These are phyloP conservation scores for Bruguiera parviflora DNA, from an alignment of 345 rosid species.

Conservation along the genomic window DNA sequence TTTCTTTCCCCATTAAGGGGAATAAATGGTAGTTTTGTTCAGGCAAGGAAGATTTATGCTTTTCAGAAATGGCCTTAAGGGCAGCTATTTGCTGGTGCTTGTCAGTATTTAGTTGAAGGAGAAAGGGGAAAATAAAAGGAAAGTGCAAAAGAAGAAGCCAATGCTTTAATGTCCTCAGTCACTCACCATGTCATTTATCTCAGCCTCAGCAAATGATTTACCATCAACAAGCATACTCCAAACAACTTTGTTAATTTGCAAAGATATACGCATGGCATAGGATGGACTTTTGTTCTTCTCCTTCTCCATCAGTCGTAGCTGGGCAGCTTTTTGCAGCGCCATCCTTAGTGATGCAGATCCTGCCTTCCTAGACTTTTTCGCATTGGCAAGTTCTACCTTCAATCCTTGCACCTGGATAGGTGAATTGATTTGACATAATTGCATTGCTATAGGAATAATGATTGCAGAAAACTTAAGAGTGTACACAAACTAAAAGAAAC, in stretches of 20 bases:
- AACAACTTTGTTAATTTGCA: slow-evolving; percentile 82
- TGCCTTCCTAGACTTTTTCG: slow-evolving; percentile 68
- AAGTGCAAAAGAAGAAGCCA: background rate
- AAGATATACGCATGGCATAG: slow-evolving; percentile 92
- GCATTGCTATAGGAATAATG: background rate
- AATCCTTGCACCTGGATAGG: slow-evolving; percentile 71
- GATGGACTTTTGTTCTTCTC: slow-evolving; percentile 98
- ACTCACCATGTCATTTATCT: slow-evolving; percentile 97
- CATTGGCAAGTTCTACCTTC: slow-evolving; percentile 67
- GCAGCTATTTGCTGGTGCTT: no score
- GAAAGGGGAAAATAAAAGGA: background rate
- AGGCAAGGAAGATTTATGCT: no score
- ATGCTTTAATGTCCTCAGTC: slow-evolving; percentile 17
- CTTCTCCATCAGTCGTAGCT: slow-evolving; percentile 82
- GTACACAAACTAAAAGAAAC: background rate
- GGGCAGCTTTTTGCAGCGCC: slow-evolving; percentile 92
- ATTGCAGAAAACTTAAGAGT: background rate
- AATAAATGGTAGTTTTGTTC: no score
- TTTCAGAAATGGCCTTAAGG: no score
- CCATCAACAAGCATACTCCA: slow-evolving; percentile 99
- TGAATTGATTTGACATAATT: no score
- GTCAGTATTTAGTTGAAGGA: background rate
- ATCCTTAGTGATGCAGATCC: slow-evolving; percentile 74
- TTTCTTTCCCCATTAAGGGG: no score
- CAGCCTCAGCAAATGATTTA: slow-evolving; percentile 97